Conservation (phyloP, 345 rosid genomes). For the Geranium rotundifolium region DNA sequence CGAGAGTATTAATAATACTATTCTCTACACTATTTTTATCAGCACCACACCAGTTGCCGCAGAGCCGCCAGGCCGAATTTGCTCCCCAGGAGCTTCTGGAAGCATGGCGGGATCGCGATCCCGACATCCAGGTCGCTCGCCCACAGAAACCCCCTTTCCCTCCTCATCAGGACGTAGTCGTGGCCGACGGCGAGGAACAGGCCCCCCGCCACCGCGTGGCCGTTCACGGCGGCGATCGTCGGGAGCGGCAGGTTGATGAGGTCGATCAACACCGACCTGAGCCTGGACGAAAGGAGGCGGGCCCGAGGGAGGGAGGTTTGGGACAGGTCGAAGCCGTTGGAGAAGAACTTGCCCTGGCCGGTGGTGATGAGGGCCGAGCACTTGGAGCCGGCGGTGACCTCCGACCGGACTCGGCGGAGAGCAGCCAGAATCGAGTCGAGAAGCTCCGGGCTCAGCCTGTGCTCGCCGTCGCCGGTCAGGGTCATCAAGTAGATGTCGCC, state of each 20-base stretch:
- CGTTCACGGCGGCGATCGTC: slow-evolving; percentile 48
- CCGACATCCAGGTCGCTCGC: slow-evolving; percentile 65
- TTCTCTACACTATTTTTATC: too few species aligned
- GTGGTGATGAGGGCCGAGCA: slow-evolving; percentile 54
- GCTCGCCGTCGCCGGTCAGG: slow-evolving; percentile 49
- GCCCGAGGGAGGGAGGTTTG: slow-evolving; percentile 19
- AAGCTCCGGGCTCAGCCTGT: slow-evolving; percentile 42
- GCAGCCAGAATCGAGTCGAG: slow-evolving; percentile 31
- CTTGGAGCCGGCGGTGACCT: slow-evolving; percentile 17
- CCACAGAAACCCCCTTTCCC: slow-evolving; percentile 56
- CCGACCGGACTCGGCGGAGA: slow-evolving; percentile 29
- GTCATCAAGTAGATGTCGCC: slow-evolving; percentile 40
- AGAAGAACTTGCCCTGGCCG: slow-evolving; percentile 68
- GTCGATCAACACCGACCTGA: slow-evolving; percentile 33
- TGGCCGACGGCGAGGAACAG: slow-evolving; percentile 43
- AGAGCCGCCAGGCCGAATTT: slow-evolving; percentile 32
- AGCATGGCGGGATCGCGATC: slow-evolving; percentile 31
- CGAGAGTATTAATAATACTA: too few species aligned
- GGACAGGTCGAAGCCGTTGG: slow-evolving; percentile 74
- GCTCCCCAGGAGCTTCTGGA: slow-evolving; percentile 21
- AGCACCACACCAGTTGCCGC: slow-evolving; percentile 34
- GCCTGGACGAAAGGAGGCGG: slow-evolving; percentile 22
- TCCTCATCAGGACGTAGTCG: slow-evolving; percentile 53
- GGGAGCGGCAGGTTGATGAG: slow-evolving; percentile 67
- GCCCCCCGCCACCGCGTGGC: slow-evolving; percentile 75